These are phyloP conservation scores for Wickerhamiella cacticola DNA, from an alignment of 805 yeast species.

Conservation along the genomic window DNA sequence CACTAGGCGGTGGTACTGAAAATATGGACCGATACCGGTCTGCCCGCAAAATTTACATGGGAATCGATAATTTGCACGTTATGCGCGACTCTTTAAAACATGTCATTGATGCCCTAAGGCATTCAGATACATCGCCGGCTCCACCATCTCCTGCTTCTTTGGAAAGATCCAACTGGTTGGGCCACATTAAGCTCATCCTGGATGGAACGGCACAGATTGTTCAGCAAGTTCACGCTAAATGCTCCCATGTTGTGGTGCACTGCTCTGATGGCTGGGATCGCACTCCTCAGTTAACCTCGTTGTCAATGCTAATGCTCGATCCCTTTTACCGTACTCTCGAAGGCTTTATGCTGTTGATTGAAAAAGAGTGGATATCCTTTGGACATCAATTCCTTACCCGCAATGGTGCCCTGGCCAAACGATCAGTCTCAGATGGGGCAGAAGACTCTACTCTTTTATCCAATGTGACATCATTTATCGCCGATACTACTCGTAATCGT, in stretches of 20 bases:
- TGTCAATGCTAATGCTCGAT: slow-evolving; percentile 77
- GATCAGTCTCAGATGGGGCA: slow-evolving; percentile 11
- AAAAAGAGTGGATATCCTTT: slow-evolving; percentile 91
- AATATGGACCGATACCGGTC: slow-evolving; percentile 72
- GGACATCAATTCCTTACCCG: slow-evolving; percentile 85
- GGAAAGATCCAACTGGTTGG: slow-evolving; percentile 66
- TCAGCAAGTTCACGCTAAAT: slow-evolving; percentile 70
- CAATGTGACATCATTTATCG: slow-evolving; percentile 34
- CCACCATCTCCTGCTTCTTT: slow-evolving; percentile 46
- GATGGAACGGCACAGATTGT: slow-evolving; percentile 67
- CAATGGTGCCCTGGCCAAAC: slow-evolving; percentile 41
- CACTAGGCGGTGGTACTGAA: slow-evolving; percentile 97
- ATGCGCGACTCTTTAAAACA: slow-evolving; percentile 73
- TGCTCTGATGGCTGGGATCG: slow-evolving; percentile 99
- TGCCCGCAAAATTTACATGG: slow-evolving; percentile 63
- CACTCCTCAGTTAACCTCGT: slow-evolving; percentile 76
- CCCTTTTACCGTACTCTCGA: slow-evolving; percentile 79
- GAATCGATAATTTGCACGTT: slow-evolving; percentile 90
- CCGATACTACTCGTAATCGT: slow-evolving; percentile 22
- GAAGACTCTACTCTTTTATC: slow-evolving; percentile 34
- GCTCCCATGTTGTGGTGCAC: slow-evolving; percentile 74
- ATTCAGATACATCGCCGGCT: slow-evolving; percentile 48
- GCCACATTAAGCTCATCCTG: slow-evolving; percentile 52
- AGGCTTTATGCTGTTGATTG: slow-evolving; percentile 76
- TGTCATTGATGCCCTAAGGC: slow-evolving; percentile 49